Conservation (phyloP, 768 basidiomycete species). For the Macrolepiota dolichaula region DNA sequence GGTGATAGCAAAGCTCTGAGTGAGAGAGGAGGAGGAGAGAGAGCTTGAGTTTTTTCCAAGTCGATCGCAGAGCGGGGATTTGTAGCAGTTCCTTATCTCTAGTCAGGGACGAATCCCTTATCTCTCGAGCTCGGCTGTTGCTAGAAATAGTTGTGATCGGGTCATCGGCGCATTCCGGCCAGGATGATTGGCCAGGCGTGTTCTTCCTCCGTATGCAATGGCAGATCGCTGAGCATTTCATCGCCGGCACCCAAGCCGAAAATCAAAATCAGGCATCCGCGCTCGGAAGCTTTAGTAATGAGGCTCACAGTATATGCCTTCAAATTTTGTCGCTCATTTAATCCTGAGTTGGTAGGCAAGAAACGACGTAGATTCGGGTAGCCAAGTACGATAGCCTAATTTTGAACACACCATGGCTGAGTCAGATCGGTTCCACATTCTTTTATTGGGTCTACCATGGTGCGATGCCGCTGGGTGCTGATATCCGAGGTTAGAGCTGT, state of each 20-base stretch:
- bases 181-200: not conserved
- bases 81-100: constrained; percentile 24
- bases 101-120: not conserved
- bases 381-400: too few species aligned
- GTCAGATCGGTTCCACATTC: too few species aligned
- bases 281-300: not conserved
- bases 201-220: not conserved
- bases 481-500: not conserved
- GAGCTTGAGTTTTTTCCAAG: not conserved
- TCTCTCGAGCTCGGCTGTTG: not conserved
- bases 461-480: not conserved
- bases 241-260: not conserved
- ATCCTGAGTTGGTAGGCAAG: not conserved
- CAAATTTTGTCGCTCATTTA: not conserved
- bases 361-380: too few species aligned
- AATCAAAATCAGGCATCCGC: not conserved
- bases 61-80: constrained; percentile 4
- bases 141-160: not conserved
- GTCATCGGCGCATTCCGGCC: not conserved
- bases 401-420: too few species aligned
- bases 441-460: not conserved
- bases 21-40: constrained; percentile 10
- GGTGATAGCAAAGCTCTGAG: not conserved
- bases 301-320: not conserved
- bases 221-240: not conserved